Base-by-base conservation (phyloP, 176 grass and related monocot species). In the Saccharum spontaneum region DNA sequence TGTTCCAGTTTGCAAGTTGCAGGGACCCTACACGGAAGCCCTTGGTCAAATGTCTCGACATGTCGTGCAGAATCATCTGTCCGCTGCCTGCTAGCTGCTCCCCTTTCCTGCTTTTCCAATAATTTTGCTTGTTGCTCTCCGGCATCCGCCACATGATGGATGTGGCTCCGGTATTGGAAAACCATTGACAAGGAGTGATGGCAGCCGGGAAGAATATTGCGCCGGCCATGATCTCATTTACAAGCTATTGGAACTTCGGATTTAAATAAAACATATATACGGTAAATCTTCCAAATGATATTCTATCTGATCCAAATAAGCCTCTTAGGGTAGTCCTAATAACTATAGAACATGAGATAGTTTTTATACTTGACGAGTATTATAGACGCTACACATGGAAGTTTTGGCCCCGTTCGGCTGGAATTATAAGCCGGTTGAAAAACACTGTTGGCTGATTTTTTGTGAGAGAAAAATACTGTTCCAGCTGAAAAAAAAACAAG, bases 31-130 rank as follows among this genome's bases (percentile, higher is more conserved):
- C 74, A 41, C 38, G 65, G 67, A 20, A 66, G 26, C 14, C 34
- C 79, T 18, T 36, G 79, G 83, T 90, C 84, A 82, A 78, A 86
- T 22, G 48, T 15, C 78, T 33, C 23, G 71, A 49, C 76, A 30
- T 84, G 75, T 17, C 69, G 72, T 40, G 33, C 55, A 50, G 4
- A 74, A 79, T 54, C 54, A 73, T 71, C 18, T 69, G 41, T 37
- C 72, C 64, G 10, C 40, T 74, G 44, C 22, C 44, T n/a, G 62
- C 6, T 37, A 50, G 41, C 72, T 33, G 34, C 78, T 40, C 22
- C 14, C 77, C 34, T 49, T 67, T 22, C 69, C 16, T 34, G 16
- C 20, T 38, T 37, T 57, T n/a, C 54, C 7, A 59, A n/a, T 59
- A n/a, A 20, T 59, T 59, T 33, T 59, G 54, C 20, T 59, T 59